phyloP scores from a whole-genome alignment of 148 eudicot species.

The Rhododendron molle region DNA sequence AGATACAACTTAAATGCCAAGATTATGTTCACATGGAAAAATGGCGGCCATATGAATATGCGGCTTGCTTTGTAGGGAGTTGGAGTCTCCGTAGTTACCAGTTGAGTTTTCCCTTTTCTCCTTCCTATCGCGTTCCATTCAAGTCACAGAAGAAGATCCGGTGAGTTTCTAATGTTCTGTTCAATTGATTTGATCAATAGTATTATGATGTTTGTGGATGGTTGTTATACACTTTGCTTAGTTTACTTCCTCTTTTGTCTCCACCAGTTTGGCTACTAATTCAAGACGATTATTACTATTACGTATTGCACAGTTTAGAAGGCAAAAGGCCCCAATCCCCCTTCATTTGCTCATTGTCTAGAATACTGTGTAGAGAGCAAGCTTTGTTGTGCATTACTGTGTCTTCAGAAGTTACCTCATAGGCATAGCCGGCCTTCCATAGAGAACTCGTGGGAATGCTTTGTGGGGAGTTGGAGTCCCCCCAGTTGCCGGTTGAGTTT shows the following conservation, averaged over 20 bases:
- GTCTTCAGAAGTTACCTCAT: slow-evolving; percentile 24
- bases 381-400: too few species aligned
- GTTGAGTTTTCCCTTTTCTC: slow-evolving; percentile 67
- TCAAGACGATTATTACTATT: background rate
- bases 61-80: slow-evolving; percentile 78
- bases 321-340: too few species aligned
- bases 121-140: slow-evolving; percentile 42
- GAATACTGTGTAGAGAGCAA: too few species aligned
- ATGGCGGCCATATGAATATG: too few species aligned
- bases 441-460: slow-evolving; percentile 87
- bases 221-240: background rate
- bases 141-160: slow-evolving; percentile 60
- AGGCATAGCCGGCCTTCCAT: slow-evolving; percentile 78
- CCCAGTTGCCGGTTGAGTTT: slow-evolving; percentile 69
- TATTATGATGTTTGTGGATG: background rate
- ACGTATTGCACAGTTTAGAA: too few species aligned
- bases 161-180: slow-evolving; percentile 33
- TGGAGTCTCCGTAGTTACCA: slow-evolving; percentile 65
- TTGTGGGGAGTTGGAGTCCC: slow-evolving; percentile 65
- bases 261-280: background rate
- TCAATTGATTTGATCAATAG: background rate
- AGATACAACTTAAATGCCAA: too few species aligned
- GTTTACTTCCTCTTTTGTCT: background rate
- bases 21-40: too few species aligned
- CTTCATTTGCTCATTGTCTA: too few species aligned